Conservation (phyloP, 495 filamentous ascomycete genomes). For the Extremus antarcticus region DNA sequence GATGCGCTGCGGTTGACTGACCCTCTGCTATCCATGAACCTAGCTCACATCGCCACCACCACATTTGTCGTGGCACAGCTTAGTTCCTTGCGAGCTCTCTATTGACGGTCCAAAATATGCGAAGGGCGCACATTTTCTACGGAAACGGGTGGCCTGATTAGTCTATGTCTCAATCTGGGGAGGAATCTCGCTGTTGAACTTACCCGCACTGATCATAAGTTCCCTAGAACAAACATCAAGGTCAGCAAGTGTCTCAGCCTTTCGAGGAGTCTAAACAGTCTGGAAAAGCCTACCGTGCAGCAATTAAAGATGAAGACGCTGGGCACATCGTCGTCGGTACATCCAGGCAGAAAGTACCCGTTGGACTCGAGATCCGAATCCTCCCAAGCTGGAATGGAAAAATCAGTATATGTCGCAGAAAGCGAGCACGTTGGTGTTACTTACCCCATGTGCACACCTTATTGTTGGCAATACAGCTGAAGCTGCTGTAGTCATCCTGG, state of each 20-base stretch:
- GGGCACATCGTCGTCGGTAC: background rate
- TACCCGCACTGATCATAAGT: background rate
- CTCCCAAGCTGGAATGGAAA: no score
- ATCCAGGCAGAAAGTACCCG: background rate
- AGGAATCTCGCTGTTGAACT: no score
- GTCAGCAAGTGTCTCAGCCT: no score
- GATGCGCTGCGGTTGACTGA: no score
- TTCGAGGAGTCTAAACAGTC: no score
- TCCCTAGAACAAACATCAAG: no score
- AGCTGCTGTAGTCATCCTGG: background rate
- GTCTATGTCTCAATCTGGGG: no score
- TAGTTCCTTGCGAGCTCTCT: background rate
- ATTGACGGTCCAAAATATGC: background rate
- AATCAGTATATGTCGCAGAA: no score
- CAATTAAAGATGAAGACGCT: background rate
- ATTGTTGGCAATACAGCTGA: background rate
- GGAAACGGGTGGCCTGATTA: no score
- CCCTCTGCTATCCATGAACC: no score
- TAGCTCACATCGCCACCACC: background rate
- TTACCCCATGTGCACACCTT: background rate
- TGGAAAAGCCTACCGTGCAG: no score
- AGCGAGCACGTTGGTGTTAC: no score
- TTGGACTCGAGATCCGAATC: background rate
- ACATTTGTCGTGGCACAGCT: background rate
- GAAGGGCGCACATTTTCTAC: background rate